These are phyloP conservation scores for Rubia balearica DNA, from an alignment of 305 asterid genomes.

Conservation along the genomic window DNA sequence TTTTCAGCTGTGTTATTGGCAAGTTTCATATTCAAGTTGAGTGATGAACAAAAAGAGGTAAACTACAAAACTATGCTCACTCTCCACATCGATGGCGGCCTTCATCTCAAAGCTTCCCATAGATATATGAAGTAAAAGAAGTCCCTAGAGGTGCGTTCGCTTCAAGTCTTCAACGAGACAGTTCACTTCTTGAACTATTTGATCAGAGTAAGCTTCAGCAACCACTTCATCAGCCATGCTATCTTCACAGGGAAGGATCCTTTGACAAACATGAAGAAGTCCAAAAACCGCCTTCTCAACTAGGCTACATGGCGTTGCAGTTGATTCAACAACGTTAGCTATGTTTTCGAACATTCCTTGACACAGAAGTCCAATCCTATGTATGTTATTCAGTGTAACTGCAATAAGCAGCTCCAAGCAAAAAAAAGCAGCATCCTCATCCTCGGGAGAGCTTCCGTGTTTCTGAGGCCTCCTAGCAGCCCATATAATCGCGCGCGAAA, in stretches of 20 bases:
- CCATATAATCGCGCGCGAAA: conserved; percentile 88
- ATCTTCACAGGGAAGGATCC: conserved; percentile 85
- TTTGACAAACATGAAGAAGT: conserved; percentile 80
- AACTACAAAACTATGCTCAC: conserved; percentile 54
- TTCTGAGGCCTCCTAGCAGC: conserved; percentile 89
- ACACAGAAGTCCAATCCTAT: conserved; percentile 83
- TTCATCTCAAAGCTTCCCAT: conserved; percentile 34
- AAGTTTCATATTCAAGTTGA: conserved; percentile 43
- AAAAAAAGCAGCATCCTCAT: conserved; percentile 91
- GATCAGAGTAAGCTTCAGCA: conserved; percentile 92
- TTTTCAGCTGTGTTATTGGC: conserved; percentile 52
- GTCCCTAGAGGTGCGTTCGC: conserved; percentile 59
- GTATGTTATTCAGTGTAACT: conserved; percentile 76
- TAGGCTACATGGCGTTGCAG: conserved; percentile 80
- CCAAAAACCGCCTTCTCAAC: conserved; percentile 96
- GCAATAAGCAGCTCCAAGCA: conserved; percentile 90
- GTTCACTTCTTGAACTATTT: conserved; percentile 82
- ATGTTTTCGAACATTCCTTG: conserved; percentile 89
- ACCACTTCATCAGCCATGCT: conserved; percentile 83
- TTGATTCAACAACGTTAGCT: conserved; percentile 77
- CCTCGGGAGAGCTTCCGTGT: conserved; percentile 79
- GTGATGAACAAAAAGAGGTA: conserved; percentile 35
- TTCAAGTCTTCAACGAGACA: conserved; percentile 59
- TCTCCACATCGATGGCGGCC: conserved; percentile 64
- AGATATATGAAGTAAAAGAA: conserved; percentile 21